Evolutionary conservation across 2,329 filamentous ascomycete species (phyloP).

Genomic region (Sarocladium kiliense): DNA sequence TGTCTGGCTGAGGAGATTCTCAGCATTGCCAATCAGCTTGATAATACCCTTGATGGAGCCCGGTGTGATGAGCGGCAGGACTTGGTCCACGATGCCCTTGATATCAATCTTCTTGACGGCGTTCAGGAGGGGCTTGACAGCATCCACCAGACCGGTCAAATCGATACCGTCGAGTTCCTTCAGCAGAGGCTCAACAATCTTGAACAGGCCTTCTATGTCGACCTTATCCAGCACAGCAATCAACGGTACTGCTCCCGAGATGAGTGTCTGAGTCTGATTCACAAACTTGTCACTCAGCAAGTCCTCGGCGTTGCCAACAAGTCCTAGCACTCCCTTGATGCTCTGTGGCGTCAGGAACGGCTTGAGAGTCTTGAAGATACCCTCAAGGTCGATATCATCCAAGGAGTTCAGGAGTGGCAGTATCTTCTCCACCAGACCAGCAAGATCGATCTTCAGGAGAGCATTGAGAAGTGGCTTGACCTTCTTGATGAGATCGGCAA

Average conservation of each 20-base stretch:
- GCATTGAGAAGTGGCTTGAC: slow-evolving; percentile 24
- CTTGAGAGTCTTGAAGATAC: slow-evolving; percentile 25
- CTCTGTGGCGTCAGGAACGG: slow-evolving; percentile 29
- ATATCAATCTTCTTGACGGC: slow-evolving; percentile 33
- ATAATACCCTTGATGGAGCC: slow-evolving; percentile 30
- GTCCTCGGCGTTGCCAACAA: slow-evolving; percentile 31
- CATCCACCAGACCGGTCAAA: slow-evolving; percentile 25
- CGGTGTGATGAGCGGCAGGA: slow-evolving; percentile 36
- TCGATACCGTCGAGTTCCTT: slow-evolving; percentile 28
- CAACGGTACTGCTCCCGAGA: slow-evolving; percentile 31
- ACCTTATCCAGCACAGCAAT: slow-evolving; percentile 27
- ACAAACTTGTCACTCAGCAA: slow-evolving; percentile 33
- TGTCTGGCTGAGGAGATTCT: slow-evolving; percentile 28
- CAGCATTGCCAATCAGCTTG: slow-evolving; percentile 31
- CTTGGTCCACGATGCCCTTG: slow-evolving; percentile 27
- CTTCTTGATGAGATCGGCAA: slow-evolving; percentile 24
- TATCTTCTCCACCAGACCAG: slow-evolving; percentile 22
- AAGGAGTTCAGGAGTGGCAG: slow-evolving; percentile 26
- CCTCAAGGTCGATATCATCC: slow-evolving; percentile 22
- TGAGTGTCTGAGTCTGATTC: slow-evolving; percentile 33
- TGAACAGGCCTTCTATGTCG: slow-evolving; percentile 31
- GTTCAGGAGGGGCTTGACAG: slow-evolving; percentile 29
- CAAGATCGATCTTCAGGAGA: slow-evolving; percentile 24
- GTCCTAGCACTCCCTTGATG: slow-evolving; percentile 28
- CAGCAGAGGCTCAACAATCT: slow-evolving; percentile 30